These are phyloP conservation scores for Corymbia maculata DNA, from an alignment of 345 rosid genomes.

Conservation along the genomic window DNA sequence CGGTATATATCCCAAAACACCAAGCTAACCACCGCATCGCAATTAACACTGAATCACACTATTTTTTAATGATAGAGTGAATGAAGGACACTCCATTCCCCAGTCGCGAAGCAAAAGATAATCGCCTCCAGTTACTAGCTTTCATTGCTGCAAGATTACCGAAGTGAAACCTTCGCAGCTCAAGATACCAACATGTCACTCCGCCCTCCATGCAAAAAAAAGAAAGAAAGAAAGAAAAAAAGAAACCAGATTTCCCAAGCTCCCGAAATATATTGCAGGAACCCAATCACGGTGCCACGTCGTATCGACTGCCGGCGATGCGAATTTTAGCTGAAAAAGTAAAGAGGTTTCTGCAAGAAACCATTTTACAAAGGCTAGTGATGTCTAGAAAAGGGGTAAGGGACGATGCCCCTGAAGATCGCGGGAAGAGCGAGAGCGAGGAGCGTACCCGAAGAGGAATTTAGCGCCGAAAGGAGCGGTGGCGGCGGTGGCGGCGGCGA, in stretches of 20 bases:
- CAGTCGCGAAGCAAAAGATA: neutral
- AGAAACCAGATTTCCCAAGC: neutral
- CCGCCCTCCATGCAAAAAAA: neutral
- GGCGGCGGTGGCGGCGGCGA: conserved; percentile 48
- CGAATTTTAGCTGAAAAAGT: neutral
- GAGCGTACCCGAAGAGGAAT: conserved; percentile 66
- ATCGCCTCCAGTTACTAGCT: neutral
- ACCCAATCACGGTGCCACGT: neutral
- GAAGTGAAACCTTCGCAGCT: neutral
- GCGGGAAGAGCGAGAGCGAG: neutral
- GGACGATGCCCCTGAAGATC: neutral
- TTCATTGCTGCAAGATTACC: neutral
- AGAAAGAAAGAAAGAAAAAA: no score
- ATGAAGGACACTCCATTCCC: neutral
- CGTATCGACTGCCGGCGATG: neutral
- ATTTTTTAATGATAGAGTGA: neutral
- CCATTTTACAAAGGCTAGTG: neutral
- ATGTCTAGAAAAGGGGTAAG: no score
- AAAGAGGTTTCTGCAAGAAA: neutral
- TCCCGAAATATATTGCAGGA: neutral
- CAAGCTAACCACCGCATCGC: neutral
- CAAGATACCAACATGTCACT: neutral
- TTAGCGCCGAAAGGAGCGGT: conserved; percentile 77
- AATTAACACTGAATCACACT: neutral
- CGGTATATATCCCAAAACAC: neutral